These are phyloP conservation scores for Flaveria linearis DNA, from an alignment of 129 eudicot species.

Conservation along the genomic window DNA sequence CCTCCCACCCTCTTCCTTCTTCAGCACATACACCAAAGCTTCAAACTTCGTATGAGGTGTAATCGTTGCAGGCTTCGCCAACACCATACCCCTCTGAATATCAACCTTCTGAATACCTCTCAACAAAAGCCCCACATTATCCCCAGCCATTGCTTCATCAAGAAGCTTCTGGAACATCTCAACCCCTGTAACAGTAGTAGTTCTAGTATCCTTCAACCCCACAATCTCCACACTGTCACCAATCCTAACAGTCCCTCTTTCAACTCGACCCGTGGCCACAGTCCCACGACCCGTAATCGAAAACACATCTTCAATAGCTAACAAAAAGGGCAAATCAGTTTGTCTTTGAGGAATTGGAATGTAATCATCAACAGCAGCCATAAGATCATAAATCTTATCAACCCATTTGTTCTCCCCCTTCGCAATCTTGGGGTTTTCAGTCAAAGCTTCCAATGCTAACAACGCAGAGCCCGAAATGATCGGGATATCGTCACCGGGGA, in stretches of 20 bases:
- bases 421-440: constrained; percentile 51
- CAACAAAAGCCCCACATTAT: constrained; percentile 75
- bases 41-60: constrained; percentile 75
- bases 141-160: constrained; percentile 86
- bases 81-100: constrained; percentile 87
- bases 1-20: constrained; percentile 93
- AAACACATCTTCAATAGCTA: constrained; percentile 81
- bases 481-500: constrained; percentile 81
- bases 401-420: constrained; percentile 82
- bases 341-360: constrained; percentile 75
- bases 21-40: constrained; percentile 76
- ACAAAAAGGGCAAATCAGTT: constrained; percentile 61
- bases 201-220: constrained; percentile 65
- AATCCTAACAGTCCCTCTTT: constrained; percentile 67
- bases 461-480: constrained; percentile 78
- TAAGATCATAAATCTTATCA: constrained; percentile 60
- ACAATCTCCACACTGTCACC: constrained; percentile 82
- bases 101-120: constrained; percentile 75
- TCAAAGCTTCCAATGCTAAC: constrained; percentile 70
- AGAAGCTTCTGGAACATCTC: constrained; percentile 89
- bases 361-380: constrained; percentile 67
- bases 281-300: constrained; percentile 87
- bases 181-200: constrained; percentile 78
- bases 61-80: constrained; percentile 68
- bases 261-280: constrained; percentile 85